phyloP scores from a whole-genome alignment of 192 early-diverging fungal species.

The Dimargaris cristalligena region DNA sequence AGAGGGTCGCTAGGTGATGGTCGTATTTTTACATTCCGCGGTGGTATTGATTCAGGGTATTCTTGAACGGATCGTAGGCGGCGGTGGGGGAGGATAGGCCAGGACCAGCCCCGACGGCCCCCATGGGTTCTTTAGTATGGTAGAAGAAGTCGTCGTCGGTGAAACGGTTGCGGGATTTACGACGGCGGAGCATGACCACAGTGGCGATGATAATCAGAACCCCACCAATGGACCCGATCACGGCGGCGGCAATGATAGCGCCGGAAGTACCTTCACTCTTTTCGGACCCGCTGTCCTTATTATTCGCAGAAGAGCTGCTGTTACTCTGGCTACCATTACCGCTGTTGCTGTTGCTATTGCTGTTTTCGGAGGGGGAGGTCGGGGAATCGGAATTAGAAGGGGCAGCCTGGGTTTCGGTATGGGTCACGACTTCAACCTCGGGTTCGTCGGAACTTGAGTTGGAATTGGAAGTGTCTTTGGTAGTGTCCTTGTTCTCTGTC shows the following conservation, averaged over 20 bases:
- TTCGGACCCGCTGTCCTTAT: not conserved
- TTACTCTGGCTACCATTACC: not conserved
- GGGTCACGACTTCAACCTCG: not conserved
- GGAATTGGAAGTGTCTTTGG: too few species aligned
- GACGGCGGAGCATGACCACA: not conserved
- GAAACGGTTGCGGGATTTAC: not conserved
- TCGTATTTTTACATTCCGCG: not conserved
- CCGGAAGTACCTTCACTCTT: not conserved
- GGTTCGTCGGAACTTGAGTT: not conserved
- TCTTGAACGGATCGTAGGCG: constrained; percentile 2
- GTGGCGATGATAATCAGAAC: not conserved
- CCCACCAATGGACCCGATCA: not conserved
- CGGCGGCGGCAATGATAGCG: not conserved
- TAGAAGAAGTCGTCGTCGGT: not conserved
- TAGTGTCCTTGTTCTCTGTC: not conserved
- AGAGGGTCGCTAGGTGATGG: too few species aligned
- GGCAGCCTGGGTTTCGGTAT: not conserved
- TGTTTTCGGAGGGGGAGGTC: not conserved
- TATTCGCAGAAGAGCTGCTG: not conserved
- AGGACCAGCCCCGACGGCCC: too few species aligned
- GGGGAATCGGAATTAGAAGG: not conserved
- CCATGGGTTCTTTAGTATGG: not conserved
- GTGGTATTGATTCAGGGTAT: constrained; percentile 5
- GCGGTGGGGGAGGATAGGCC: not conserved
- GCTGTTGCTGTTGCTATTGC: not conserved